Base-by-base conservation (phyloP, 1,139 yeast species). In the Taphrina populina region DNA sequence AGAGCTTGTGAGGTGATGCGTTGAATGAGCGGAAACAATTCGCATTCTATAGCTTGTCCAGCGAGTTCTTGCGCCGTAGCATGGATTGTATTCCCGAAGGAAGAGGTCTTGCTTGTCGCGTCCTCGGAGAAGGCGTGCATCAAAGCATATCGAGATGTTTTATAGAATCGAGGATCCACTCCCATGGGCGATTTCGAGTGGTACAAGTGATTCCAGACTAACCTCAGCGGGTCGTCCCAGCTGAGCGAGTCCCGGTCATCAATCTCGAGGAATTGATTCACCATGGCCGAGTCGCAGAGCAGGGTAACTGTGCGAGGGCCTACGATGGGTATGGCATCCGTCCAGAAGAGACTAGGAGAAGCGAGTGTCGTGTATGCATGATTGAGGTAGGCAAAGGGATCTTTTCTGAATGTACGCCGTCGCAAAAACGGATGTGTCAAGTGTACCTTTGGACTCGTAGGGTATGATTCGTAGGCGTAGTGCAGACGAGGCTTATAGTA, bases 401-500 rank as follows among this genome's bases (percentile, higher is more conserved):
- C 19, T 19, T 27, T 6, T 11, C 13, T 15, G 19, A 55, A 55
- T 17, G 30, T 52, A 24, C 45, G 37, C 34, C 43, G 35, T 13
- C 58, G 49, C 34, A 29, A 35, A 26, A 34, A 47, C n/a, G 58
- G 55, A n/a, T 33, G 34, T 8, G 37, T 23, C 23, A 46, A 32
- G 34, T 55, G 47, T 7, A 55, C 40, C 17, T 17, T 15, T 10
- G 56, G 56, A 11, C 54, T 33, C 4, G 36, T 23, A 2, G 58
- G 58, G 33, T 39, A 55, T 7, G 55, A 39, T 4, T 41, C 43
- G 36, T 55, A 55, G 29, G 49, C 20, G 27, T 47, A 46, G 20
- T 29, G 34, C 26, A 55, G 58, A 10, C 58, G 45, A 6, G 58
- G 58, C 36, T 33, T 36, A 23, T 44, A 39, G 27, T 55, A 55